A percentile compares a stretch with the other conserved stretches of the same genome.
Conservation (phyloP, 1,284 basidiomycete species). For the Naganishia albida region DNA sequence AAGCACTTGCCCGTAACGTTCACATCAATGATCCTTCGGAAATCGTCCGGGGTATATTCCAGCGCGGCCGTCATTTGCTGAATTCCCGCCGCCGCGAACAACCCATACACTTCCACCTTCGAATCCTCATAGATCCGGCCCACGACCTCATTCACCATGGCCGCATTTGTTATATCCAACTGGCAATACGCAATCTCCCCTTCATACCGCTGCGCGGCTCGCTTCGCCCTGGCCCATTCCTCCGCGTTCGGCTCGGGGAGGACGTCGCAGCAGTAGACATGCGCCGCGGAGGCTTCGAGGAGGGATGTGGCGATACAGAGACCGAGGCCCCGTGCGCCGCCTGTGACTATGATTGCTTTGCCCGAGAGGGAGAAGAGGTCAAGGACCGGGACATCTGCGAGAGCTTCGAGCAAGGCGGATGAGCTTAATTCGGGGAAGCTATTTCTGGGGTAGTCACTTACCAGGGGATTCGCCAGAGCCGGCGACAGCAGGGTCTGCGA, state of each 20-base stretch:
- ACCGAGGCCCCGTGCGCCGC: slow-evolving; percentile 76
- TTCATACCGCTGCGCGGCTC: slow-evolving; percentile 44
- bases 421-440: not conserved
- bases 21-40: too few relatives aligned
- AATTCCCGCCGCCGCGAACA: too few relatives aligned
- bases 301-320: slow-evolving; percentile 77
- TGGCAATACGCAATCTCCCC: not conserved
- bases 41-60: too few relatives aligned
- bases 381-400: slow-evolving; percentile 29
- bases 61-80: too few relatives aligned
- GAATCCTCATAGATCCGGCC: too few relatives aligned
- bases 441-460: not conserved
- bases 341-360: slow-evolving; percentile 73
- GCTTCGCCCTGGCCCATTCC: slow-evolving; percentile 68
- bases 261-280: slow-evolving; percentile 72
- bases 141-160: too few relatives aligned
- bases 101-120: not conserved
- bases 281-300: slow-evolving; percentile 71
- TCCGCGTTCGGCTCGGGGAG: slow-evolving; percentile 62
- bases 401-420: not conserved
- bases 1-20: too few relatives aligned
- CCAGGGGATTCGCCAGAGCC: slow-evolving; percentile 2
- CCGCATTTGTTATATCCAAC: too few relatives aligned
- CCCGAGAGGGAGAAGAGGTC: slow-evolving; percentile 67
- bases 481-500: slow-evolving; percentile 15